Percentiles rank a stretch among this genome's conserved stretches.
These are phyloP conservation scores for Mycena chlorophos DNA, from an alignment of 768 basidiomycete species.

Conservation along the genomic window DNA sequence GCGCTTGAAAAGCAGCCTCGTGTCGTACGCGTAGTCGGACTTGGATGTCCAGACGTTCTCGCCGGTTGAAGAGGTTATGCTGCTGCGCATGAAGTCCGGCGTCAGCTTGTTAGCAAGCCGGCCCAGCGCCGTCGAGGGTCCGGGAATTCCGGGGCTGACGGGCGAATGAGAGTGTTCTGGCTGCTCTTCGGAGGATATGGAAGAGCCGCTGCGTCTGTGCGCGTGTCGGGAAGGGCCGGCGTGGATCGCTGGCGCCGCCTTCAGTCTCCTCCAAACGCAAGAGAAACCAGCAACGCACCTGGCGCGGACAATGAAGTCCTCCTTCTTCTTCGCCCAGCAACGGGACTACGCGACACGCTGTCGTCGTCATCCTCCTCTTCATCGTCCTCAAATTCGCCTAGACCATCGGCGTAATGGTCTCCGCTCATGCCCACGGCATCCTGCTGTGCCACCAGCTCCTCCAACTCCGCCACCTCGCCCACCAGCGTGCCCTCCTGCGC, in stretches of 20 bases:
- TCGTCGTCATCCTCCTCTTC: constrained; percentile 58
- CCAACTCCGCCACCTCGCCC: constrained; percentile 58
- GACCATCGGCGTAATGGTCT: constrained; percentile 51
- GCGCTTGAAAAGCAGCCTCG: constrained; percentile 84
- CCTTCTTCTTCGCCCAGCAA: constrained; percentile 35
- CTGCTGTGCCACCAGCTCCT: constrained; percentile 55
- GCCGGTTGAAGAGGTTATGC: constrained; percentile 41
- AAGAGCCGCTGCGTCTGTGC: constrained; percentile 50
- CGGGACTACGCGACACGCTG: constrained; percentile 23
- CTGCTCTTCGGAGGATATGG: constrained; percentile 43
- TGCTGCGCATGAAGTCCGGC: constrained; percentile 48
- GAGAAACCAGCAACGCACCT: constrained; percentile 19
- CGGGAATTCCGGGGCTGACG: constrained; percentile 1
- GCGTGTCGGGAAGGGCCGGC: constrained; percentile 10
- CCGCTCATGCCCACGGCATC: constrained; percentile 58
- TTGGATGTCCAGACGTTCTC: constrained; percentile 76
- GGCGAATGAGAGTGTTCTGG: constrained; percentile 11
- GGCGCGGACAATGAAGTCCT: constrained; percentile 13
- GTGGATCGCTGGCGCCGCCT: constrained; percentile 12
- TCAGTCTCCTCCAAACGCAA: constrained; percentile 15
- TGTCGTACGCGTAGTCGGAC: constrained; percentile 81
- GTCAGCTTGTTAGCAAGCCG: constrained; percentile 49
- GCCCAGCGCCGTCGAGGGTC: constrained; percentile 29
- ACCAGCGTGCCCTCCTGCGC: constrained; percentile 72
- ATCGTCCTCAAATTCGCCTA: constrained; percentile 51